These are phyloP conservation scores for Leucocoprinus birnbaumii DNA, from an alignment of 768 basidiomycete genomes.

Conservation along the genomic window DNA sequence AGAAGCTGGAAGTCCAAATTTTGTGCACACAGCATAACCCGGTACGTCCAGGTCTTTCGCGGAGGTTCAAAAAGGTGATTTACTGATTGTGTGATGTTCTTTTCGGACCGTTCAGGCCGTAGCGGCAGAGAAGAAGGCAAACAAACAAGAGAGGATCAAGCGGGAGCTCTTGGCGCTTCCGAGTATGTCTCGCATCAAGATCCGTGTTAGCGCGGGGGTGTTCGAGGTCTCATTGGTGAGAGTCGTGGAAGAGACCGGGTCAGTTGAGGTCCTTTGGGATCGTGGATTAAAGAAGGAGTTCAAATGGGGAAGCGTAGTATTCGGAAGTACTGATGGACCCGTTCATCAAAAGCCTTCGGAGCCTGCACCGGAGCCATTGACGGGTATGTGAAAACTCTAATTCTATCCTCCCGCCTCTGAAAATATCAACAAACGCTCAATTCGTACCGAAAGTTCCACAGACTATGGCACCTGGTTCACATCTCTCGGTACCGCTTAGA, in stretches of 20 bases:
- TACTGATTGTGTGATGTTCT: background rate
- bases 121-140: conserved; percentile 70
- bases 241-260: conserved; percentile 64
- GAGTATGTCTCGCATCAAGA: conserved; percentile 73
- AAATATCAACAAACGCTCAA: background rate
- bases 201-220: conserved; percentile 79
- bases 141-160: conserved; percentile 71
- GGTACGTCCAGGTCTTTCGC: conserved; percentile 42
- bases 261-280: conserved; percentile 84
- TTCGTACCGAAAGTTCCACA: conserved; percentile 9
- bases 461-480: conserved; percentile 6
- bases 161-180: conserved; percentile 69
- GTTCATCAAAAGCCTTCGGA: conserved; percentile 74
- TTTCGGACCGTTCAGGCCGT: conserved; percentile 46
- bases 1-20: conserved; percentile 71
- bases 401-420: conserved; percentile 9
- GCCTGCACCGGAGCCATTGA: conserved; percentile 24
- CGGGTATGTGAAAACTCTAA: conserved; percentile 20
- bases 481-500: conserved; percentile 17
- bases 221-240: conserved; percentile 82
- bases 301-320: conserved; percentile 79
- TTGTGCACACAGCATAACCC: conserved; percentile 91
- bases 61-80: background rate
- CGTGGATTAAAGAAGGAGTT: conserved; percentile 70
- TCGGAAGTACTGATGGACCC: conserved; percentile 69